Base-by-base conservation (phyloP, 306 rosid species). In the Begonia peltatifolia region DNA sequence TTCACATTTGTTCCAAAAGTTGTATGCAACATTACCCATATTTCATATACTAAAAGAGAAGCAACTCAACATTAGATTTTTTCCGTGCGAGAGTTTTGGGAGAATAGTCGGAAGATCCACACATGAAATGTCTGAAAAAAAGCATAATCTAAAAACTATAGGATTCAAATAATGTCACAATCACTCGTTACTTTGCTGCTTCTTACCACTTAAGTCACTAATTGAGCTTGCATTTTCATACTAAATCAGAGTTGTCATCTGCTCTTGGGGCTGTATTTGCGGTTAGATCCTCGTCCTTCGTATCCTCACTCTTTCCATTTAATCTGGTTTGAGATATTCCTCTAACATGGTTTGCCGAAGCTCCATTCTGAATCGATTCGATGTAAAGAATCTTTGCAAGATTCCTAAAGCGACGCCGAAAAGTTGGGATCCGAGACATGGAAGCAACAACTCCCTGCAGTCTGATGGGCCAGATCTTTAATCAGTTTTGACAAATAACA, bases 361-460 rank as follows among this genome's bases (percentile, higher is more conserved):
- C 76, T 18, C 69, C 59, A 6, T 58, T 64, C 60, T 74, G 83
- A 68, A 80, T 58, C 25, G 74, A 83, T 80, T 80, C 96, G 47
- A 83, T 18, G 52, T 80, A 87, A 48, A 87, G 68, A 36, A 70
- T 54, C 79, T 80, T 83, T 2, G 74, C 75, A 50, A 83, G 52
- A 58, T 76, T 74, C 70, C 46, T 76, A 47, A 87, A 80, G 30
- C 70, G 75, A 12, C 94, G 73, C 38, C 90, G 61, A 61, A 83
- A 83, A 6, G 84, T 78, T 1, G 96, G 96, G 23, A 87, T 64
- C 43, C 90, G 69, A 0, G 96, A 74, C 81, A 83, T 66, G 7
- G 71, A 76, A 30, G 73, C 82, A 46, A 83, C 82, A 63, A 87
- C 72, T 10, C 96, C 96, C 61, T 78, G 84, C 59, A 83, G 62